Conservation (phyloP, 2,329 filamentous ascomycete genomes). For the Phoma sp. region DNA sequence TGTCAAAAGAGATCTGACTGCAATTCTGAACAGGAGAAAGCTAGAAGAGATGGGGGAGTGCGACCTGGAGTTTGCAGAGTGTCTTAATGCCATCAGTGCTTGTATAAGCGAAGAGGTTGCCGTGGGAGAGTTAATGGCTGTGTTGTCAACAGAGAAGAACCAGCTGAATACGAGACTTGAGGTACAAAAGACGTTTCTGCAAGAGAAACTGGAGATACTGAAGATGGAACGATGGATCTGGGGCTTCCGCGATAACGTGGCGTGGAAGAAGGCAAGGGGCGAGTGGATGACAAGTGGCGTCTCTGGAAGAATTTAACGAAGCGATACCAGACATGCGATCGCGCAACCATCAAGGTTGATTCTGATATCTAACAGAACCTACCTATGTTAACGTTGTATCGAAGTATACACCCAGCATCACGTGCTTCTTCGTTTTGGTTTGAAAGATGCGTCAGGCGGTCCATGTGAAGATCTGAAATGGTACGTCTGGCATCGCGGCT, state of each 20-base stretch:
- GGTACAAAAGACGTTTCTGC: constrained; percentile 6
- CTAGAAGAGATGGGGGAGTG: constrained; percentile 15
- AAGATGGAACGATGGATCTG: constrained; percentile 24
- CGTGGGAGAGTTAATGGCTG: constrained; percentile 16
- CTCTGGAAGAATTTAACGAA: background rate
- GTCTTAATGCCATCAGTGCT: constrained; percentile 12
- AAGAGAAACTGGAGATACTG: constrained; percentile 7
- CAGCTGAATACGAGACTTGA: background rate
- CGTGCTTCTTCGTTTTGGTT: background rate
- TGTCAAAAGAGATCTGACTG: constrained; percentile 10
- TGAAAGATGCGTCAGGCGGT: background rate
- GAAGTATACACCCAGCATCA: background rate
- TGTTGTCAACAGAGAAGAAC: background rate
- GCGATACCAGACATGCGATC: background rate
- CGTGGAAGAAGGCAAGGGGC: constrained; percentile 18
- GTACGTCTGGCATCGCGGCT: background rate
- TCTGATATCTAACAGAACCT: no score
- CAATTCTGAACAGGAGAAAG: constrained; percentile 5
- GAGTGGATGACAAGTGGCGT: constrained; percentile 27
- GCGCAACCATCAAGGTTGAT: background rate
- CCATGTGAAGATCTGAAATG: background rate
- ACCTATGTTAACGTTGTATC: no score
- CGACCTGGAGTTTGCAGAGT: constrained; percentile 23
- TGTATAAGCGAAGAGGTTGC: constrained; percentile 31
- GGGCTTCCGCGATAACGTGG: constrained; percentile 21